These are phyloP conservation scores for Ballota nigra DNA, from an alignment of 257 asterid genomes.

Conservation along the genomic window DNA sequence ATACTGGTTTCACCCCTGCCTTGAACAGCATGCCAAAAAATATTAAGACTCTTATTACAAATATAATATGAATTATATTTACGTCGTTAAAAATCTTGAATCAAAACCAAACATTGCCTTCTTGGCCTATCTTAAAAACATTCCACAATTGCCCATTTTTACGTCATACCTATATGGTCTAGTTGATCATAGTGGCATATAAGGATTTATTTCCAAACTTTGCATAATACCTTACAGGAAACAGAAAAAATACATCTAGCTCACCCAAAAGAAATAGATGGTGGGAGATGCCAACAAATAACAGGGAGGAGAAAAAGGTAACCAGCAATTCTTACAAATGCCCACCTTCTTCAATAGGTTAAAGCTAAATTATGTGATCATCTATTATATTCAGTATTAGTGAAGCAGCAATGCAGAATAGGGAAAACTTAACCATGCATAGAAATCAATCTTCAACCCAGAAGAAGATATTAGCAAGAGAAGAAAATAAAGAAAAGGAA, in stretches of 20 bases:
- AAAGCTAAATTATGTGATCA: not conserved
- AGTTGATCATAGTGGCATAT: not conserved
- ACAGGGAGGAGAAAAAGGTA: constrained; percentile 13
- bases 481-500: constrained; percentile 14
- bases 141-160: not conserved
- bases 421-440: not conserved
- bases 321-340: not conserved
- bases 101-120: not conserved
- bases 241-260: not conserved
- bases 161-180: not conserved
- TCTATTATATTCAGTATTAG: not conserved
- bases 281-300: not conserved
- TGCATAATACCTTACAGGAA: not conserved
- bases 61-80: not conserved
- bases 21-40: not conserved
- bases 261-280: not conserved
- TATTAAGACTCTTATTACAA: not conserved
- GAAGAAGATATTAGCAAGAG: not conserved
- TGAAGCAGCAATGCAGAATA: not conserved
- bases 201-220: not conserved
- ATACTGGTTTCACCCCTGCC: not conserved
- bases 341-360: not conserved
- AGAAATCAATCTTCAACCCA: not conserved
- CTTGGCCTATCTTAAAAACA: not conserved
- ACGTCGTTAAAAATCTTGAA: not conserved